Base-by-base conservation (phyloP, 345 rosid species). In the Raphanus raphanistrum region DNA sequence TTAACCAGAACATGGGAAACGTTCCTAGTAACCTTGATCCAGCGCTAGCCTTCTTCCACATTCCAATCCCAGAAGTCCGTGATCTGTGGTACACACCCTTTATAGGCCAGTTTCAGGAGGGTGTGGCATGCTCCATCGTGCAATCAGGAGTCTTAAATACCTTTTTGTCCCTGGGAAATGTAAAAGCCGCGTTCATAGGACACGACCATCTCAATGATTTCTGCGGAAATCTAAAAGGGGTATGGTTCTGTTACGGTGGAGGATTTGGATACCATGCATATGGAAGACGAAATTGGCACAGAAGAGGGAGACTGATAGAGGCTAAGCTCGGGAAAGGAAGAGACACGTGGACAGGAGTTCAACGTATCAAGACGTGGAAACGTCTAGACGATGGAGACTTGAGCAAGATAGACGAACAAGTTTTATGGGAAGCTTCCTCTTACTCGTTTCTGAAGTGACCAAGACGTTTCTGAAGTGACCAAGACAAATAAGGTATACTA, bases 191-290 rank as follows among this genome's bases (percentile, higher is more conserved):
- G 36, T 92, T 94, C 61, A 70, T 92, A 43, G 98, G 97, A 15
- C 97, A 94, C 72, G 98, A 94, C 77, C 98, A 94, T 84, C 80
- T 38, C 9, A 92, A 94, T 57, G 97, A 94, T 79, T 92, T 92
- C 58, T 94, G 98, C 60, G 98, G 98, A 70, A 84, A 85, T 63
- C 70, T 92, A 60, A 77, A 85, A 26, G 93, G 94, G 29, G 72
- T 94, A 73, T 90, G 97, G 97, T 88, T 92, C 78, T 94, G 98
- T 82, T 90, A 94, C 8, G 96, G 98, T 25, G 97, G 98, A 81
- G 98, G 98, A 38, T 87, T 88, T 71, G 98, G 97, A 76, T 94
- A 94, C 82, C 98, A 92, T 27, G 98, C 87, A 9, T 94, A 92
- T 66, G 98, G 97, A 57, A 89, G 63, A 62, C 83, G 84, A 2